phyloP scores from a whole-genome alignment of 352 stramenopile species.

The Globisporangium rhizosaccharum region DNA sequence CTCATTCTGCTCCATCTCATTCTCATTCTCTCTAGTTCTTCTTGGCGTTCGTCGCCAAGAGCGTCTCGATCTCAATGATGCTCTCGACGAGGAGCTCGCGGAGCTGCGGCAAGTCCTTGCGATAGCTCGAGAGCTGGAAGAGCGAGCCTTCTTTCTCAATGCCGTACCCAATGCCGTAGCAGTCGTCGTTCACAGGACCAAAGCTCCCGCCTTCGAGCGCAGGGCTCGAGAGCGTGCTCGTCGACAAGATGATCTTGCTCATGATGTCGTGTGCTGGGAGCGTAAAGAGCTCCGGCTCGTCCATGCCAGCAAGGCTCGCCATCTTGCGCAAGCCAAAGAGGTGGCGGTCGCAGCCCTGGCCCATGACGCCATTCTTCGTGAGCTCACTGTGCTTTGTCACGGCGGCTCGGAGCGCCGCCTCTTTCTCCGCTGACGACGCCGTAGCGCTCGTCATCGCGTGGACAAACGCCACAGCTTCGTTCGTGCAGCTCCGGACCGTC shows the following conservation, averaged over 20 bases:
- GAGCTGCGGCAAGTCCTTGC: slow-evolving; percentile 65
- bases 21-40: slow-evolving; percentile 18
- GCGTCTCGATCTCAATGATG: slow-evolving; percentile 59
- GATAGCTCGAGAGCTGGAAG: slow-evolving; percentile 86
- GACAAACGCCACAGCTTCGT: slow-evolving; percentile 77
- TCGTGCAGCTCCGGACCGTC: slow-evolving; percentile 86
- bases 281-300: slow-evolving; percentile 73
- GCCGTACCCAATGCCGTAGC: slow-evolving; percentile 88
- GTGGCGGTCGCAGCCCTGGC: slow-evolving; percentile 86
- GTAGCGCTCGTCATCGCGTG: slow-evolving; percentile 56
- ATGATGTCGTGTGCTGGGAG: slow-evolving; percentile 73
- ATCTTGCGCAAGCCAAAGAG: slow-evolving; percentile 78
- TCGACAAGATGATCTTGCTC: slow-evolving; percentile 89
- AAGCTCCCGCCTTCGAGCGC: slow-evolving; percentile 87
- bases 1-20: no score
- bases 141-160: slow-evolving; percentile 79
- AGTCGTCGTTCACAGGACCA: slow-evolving; percentile 84
- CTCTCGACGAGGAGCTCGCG: slow-evolving; percentile 71
- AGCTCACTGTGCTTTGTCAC: slow-evolving; percentile 87
- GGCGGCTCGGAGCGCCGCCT: slow-evolving; percentile 48
- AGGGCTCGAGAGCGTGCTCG: slow-evolving; percentile 82
- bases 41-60: slow-evolving; percentile 43
- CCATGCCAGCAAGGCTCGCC: slow-evolving; percentile 47
- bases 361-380: slow-evolving; percentile 89
- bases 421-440: slow-evolving; percentile 55